Conservation (phyloP, 2,329 filamentous ascomycete genomes). For the Hymenoscyphus repandus region DNA sequence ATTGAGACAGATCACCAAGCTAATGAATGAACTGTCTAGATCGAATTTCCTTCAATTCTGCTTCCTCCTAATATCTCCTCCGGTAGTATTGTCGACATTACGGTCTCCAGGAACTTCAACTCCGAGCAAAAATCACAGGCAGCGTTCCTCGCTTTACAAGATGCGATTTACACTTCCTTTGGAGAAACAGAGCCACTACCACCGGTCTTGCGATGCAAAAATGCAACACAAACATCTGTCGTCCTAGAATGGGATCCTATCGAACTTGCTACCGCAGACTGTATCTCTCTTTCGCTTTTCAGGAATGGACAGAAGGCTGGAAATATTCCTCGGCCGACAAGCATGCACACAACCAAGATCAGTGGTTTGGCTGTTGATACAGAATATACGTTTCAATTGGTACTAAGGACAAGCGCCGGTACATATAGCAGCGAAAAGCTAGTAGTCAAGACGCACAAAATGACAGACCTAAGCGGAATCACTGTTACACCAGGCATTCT, state of each 20-base stretch:
- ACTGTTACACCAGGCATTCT: constrained; percentile 89
- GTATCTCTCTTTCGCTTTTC: constrained; percentile 84
- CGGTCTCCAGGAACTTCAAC: constrained; percentile 77
- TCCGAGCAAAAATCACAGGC: constrained; percentile 72
- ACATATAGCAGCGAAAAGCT: constrained; percentile 81
- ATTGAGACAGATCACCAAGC: constrained; percentile 3
- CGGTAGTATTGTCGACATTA: constrained; percentile 96
- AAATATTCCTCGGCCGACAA: constrained; percentile 79
- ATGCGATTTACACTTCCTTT: constrained; percentile 80
- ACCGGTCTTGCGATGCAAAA: constrained; percentile 83
- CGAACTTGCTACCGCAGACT: constrained; percentile 83
- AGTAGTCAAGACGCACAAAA: constrained; percentile 88
- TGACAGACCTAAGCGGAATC: constrained; percentile 94
- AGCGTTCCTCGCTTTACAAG: constrained; percentile 80
- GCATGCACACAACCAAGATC: constrained; percentile 95
- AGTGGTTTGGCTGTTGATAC: constrained; percentile 93
- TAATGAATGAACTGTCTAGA: constrained; percentile 49
- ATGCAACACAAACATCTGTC: constrained; percentile 96
- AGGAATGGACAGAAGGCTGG: constrained; percentile 96
- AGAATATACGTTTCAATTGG: constrained; percentile 90
- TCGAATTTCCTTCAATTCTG: constrained; percentile 97
- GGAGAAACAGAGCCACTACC: constrained; percentile 71
- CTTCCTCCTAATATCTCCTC: constrained; percentile 92
- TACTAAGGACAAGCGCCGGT: constrained; percentile 85
- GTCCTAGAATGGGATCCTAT: constrained; percentile 98